phyloP scores from a whole-genome alignment of 495 filamentous ascomycete genomes.

The Tirmania nivea region DNA sequence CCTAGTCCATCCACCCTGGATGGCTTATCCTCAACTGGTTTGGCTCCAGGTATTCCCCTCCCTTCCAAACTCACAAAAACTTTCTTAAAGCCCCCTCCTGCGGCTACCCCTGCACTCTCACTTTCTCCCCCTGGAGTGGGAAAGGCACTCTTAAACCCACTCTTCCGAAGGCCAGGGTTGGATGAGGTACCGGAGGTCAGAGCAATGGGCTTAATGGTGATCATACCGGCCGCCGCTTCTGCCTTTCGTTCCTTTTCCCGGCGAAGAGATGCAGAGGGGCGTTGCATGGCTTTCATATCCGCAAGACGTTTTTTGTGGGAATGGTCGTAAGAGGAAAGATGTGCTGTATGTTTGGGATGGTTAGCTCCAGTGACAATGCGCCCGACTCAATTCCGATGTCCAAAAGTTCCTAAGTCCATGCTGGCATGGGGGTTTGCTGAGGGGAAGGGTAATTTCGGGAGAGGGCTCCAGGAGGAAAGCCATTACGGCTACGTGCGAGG shows the following conservation, averaged over 20 bases:
- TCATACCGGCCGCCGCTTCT: constrained; percentile 43
- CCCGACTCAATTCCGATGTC: too few relatives aligned
- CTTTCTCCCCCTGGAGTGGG: neutral
- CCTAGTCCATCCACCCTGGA: neutral
- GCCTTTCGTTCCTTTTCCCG: constrained; percentile 40
- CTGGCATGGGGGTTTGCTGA: too few relatives aligned
- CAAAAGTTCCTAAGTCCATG: too few relatives aligned
- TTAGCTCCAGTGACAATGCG: too few relatives aligned
- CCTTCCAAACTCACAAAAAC: neutral
- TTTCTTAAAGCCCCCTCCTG: neutral
- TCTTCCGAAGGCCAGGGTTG: constrained; percentile 13
- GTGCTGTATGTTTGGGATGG: constrained; percentile 20
- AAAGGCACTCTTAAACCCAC: neutral
- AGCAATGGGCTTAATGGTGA: constrained; percentile 33
- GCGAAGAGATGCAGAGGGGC: constrained; percentile 26
- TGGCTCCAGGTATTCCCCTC: neutral
- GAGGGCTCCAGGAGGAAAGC: too few relatives aligned
- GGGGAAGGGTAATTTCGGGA: too few relatives aligned
- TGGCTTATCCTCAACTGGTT: neutral
- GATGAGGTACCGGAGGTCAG: constrained; percentile 1
- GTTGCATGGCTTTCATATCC: constrained; percentile 44
- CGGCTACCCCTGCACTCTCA: neutral
- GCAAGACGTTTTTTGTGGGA: constrained; percentile 43
- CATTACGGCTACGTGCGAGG: too few relatives aligned
- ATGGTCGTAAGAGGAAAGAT: constrained; percentile 50